Evolutionary conservation across 2,329 filamentous ascomycete species (phyloP), one percentile per base, ranked within the genome.

Genomic region (Ceratocystis albifundus): DNA sequence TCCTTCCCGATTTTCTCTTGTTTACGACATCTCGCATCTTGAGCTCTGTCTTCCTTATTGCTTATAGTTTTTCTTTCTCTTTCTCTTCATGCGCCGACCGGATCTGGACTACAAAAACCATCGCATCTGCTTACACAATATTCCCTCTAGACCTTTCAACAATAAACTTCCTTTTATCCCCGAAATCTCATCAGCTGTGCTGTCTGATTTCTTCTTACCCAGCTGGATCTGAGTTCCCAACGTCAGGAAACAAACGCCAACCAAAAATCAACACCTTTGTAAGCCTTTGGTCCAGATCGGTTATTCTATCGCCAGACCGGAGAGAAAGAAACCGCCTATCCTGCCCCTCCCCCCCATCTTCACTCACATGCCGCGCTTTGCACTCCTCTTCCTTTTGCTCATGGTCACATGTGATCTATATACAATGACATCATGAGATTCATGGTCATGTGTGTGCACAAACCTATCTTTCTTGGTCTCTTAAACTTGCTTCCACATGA

Each of bases 181-280:
- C 28, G 61, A 64, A 66, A 45, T 61, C 28, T 57, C 10, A 22
- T 64, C 61, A 64, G 61, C 61, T 64, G 48, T 63, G 61, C 61
- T 63, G 65, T 64, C 28, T 45, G 30, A 66, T 66, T 59, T 59
- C 61, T 55, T 53, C 61, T 55, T 53, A 6, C 53, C 55, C 65
- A 61, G 65, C 65, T 66, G 65, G 65, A 25, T 44, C 65, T 66
- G 65, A 46, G 55, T 59, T 25, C 20, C 28, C 36, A 10, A 28
- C n/a, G 17, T 36, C 20, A 59, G 20, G 20, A 28, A 22, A 59
- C n/a, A n/a, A 59, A 20, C 25, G 17, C 55, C 48, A 4, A n/a
- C 17, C 28, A 10, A 15, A 59, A 59, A 59, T 59, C 55, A 59
- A 59, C 55, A 59, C 1, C 20, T 25, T 53, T 53, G 55, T 59